Evolutionary conservation across 164 flowering plant genomes (phyloP).

Genomic region (Amborella trichopoda): DNA sequence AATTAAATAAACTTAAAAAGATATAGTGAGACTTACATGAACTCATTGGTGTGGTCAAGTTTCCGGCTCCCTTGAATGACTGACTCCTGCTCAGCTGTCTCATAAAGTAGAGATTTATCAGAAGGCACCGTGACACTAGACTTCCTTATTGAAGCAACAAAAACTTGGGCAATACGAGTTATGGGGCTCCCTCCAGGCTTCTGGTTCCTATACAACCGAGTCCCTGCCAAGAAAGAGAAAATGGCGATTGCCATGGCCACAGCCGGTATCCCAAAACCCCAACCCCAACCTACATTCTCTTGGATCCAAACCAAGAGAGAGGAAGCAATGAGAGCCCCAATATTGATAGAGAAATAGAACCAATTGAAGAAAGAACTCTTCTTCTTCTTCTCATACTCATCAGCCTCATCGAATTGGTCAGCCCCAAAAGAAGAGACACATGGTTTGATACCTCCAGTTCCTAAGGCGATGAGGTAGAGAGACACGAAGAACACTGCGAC

Average conservation of each 20-base stretch:
- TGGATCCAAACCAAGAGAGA: slow-evolving; percentile 32
- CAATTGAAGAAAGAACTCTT: slow-evolving; percentile 29
- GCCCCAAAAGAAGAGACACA: slow-evolving; percentile 28
- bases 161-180: slow-evolving; percentile 25
- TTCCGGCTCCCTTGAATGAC: slow-evolving; percentile 31
- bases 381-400: slow-evolving; percentile 17
- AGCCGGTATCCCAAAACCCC: slow-evolving; percentile 38
- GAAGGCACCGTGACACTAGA: slow-evolving; percentile 14
- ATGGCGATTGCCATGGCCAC: slow-evolving; percentile 33
- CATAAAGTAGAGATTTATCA: slow-evolving; percentile 22
- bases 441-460: slow-evolving; percentile 28
- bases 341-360: slow-evolving; percentile 33
- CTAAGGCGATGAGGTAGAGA: slow-evolving; percentile 19
- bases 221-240: slow-evolving; percentile 22
- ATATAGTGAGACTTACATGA: slow-evolving; percentile 14
- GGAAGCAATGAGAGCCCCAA: slow-evolving; percentile 33
- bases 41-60: slow-evolving; percentile 30
- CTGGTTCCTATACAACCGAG: slow-evolving; percentile 23
- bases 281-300: slow-evolving; percentile 31
- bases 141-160: slow-evolving; percentile 29
- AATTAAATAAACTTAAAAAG: not conserved
- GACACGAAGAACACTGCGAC: slow-evolving; percentile 9
- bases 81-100: slow-evolving; percentile 19
- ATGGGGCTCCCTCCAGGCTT: slow-evolving; percentile 34
- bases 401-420: slow-evolving; percentile 23